Percentiles rank a stretch among this genome's conserved stretches.
Evolutionary conservation across 202 grass and related monocot species (phyloP).

Genomic region (Schoenoplectus triqueter): DNA sequence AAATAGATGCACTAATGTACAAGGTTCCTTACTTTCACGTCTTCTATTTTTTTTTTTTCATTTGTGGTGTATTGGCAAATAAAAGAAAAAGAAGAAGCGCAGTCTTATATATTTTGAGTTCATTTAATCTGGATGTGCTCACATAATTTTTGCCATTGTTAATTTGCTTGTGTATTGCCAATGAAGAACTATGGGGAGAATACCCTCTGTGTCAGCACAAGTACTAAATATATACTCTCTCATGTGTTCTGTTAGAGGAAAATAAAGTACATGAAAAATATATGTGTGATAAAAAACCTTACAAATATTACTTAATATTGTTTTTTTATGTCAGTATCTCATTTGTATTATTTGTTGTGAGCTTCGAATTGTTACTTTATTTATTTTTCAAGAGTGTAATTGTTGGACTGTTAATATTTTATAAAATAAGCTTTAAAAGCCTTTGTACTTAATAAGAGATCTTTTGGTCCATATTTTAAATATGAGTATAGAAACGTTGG

Average conservation of each 20-base stretch:
- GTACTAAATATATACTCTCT: neutral
- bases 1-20: constrained; percentile 5
- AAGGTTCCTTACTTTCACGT: neutral
- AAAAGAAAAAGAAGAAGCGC: neutral
- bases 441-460: too few species aligned
- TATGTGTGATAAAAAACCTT: constrained; percentile 9
- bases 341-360: neutral
- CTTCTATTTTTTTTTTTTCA: neutral
- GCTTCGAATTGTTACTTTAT: neutral
- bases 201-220: neutral
- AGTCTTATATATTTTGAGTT: neutral
- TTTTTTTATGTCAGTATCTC: neutral
- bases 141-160: neutral
- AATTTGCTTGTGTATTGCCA: neutral
- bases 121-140: neutral
- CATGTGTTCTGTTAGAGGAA: neutral
- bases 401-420: neutral
- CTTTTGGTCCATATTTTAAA: too few species aligned
- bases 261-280: neutral
- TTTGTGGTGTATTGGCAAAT: neutral
- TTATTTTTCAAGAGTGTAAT: neutral
- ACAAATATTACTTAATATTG: constrained; percentile 9
- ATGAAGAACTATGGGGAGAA: neutral
- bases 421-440: too few species aligned
- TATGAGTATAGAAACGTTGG: too few species aligned